Percentiles rank a stretch among this genome's conserved stretches.
Evolutionary conservation across 2,329 filamentous ascomycete genomes (phyloP).

Genomic region (Scedosporium aurantiacum): DNA sequence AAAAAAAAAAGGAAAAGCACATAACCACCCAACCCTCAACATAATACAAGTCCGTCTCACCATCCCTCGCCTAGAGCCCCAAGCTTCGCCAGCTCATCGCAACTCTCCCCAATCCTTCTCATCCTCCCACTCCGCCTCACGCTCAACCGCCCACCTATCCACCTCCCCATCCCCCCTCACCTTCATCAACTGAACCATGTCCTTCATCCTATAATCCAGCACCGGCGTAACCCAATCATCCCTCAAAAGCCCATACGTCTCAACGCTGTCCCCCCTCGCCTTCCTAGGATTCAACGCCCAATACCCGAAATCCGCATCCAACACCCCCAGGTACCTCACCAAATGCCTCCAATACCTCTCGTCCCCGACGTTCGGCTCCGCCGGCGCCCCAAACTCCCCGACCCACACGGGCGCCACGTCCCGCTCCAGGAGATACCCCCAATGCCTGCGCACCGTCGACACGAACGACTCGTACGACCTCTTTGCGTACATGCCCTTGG

Average conservation of each 20-base stretch:
- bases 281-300: slow-evolving; percentile 61
- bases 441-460: slow-evolving; percentile 51
- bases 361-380: slow-evolving; percentile 41
- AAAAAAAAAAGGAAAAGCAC: neutral
- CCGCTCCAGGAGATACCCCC: slow-evolving; percentile 48
- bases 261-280: slow-evolving; percentile 41
- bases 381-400: slow-evolving; percentile 53
- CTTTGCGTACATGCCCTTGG: slow-evolving; percentile 43
- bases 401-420: slow-evolving; percentile 51
- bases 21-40: neutral
- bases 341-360: slow-evolving; percentile 56
- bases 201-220: slow-evolving; percentile 51
- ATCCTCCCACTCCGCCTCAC: neutral
- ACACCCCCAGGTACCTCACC: slow-evolving; percentile 42
- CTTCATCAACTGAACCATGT: slow-evolving; percentile 45
- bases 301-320: slow-evolving; percentile 57
- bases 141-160: slow-evolving; percentile 5
- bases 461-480: slow-evolving; percentile 53
- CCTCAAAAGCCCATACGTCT: slow-evolving; percentile 50
- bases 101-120: neutral
- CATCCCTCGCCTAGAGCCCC: neutral
- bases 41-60: neutral
- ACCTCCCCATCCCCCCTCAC: slow-evolving; percentile 3
- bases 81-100: neutral
- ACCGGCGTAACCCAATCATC: slow-evolving; percentile 55